Evolutionary conservation across 306 rosid genomes (phyloP).

Genomic region (Cicer judaicum): DNA sequence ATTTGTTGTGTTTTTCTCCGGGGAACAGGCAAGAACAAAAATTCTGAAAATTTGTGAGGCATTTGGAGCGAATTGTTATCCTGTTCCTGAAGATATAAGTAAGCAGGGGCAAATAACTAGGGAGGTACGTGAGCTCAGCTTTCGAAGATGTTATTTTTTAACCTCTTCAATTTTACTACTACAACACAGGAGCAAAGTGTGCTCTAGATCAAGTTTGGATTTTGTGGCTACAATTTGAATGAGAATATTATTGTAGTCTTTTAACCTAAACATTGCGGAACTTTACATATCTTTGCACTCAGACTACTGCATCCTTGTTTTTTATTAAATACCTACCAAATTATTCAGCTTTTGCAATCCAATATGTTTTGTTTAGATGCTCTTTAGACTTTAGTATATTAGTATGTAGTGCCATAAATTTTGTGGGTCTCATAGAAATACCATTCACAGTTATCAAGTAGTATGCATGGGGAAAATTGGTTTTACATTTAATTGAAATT

Average conservation of each 20-base stretch:
- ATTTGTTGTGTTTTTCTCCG: conserved; percentile 95
- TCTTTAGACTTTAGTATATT: conserved; percentile 28
- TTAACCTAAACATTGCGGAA: conserved; percentile 23
- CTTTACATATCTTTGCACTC: conserved; percentile 17
- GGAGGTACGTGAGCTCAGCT: conserved; percentile 70
- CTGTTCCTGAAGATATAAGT: conserved; percentile 93
- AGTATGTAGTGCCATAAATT: conserved; percentile 3
- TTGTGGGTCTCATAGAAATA: conserved; percentile 11
- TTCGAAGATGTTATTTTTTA: conserved; percentile 42
- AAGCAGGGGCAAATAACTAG: conserved; percentile 92
- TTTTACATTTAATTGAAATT: conserved; percentile 24
- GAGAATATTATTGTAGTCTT: conserved; percentile 12
- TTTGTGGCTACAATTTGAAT: conserved; percentile 29
- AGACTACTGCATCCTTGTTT: not conserved
- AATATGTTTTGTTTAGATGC: conserved; percentile 15
- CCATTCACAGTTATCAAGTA: conserved; percentile 33
- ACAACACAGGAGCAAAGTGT: conserved; percentile 2
- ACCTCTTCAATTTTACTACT: conserved; percentile 16
- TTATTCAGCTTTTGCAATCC: conserved; percentile 27
- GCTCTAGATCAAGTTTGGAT: conserved; percentile 26
- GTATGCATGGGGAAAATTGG: not conserved
- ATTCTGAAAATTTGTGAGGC: conserved; percentile 97
- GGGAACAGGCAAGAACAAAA: conserved; percentile 93
- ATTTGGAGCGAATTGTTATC: conserved; percentile 95
- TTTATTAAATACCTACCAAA: conserved; percentile 9